Evolutionary conservation across 192 early-diverging fungal species (phyloP).

Genomic region (Gaertneriomyces sp.): DNA sequence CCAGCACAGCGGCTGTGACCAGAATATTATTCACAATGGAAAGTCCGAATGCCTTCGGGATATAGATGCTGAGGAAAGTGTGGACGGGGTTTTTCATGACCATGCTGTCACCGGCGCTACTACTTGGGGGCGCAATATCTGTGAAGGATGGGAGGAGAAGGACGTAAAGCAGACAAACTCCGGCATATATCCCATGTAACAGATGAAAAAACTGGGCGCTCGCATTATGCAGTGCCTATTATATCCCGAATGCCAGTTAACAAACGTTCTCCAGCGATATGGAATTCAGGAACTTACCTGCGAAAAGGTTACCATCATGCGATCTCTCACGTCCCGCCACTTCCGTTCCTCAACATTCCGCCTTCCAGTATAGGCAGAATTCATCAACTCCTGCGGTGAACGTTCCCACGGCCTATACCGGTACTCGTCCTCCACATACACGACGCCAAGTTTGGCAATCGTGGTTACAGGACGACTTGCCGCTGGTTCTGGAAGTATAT

Average conservation of each 20-base stretch:
- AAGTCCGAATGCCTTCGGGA: background rate
- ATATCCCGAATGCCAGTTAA: background rate
- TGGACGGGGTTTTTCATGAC: background rate
- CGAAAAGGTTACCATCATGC: too few relatives aligned
- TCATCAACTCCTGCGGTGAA: too few relatives aligned
- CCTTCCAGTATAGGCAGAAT: too few relatives aligned
- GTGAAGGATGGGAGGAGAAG: conserved; percentile 6
- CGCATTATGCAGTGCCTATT: background rate
- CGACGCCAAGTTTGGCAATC: too few relatives aligned
- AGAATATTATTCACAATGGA: conserved; percentile 9
- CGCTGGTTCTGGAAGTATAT: too few relatives aligned
- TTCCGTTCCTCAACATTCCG: too few relatives aligned
- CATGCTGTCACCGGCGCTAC: background rate
- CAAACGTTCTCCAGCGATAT: too few relatives aligned
- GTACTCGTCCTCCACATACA: too few relatives aligned
- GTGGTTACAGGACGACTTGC: too few relatives aligned
- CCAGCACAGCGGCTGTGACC: conserved; percentile 1
- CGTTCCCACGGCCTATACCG: too few relatives aligned
- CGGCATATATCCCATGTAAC: conserved; percentile 14
- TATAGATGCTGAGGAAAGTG: background rate
- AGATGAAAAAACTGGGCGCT: background rate
- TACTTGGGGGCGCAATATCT: background rate
- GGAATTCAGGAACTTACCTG: too few relatives aligned
- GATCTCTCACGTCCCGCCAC: too few relatives aligned
- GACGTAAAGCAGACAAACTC: conserved; percentile 11